Evolutionary conservation across 139 green algal species (phyloP), one percentile per base, ranked within the genome.

Genomic region (Coelastrella sp.): DNA sequence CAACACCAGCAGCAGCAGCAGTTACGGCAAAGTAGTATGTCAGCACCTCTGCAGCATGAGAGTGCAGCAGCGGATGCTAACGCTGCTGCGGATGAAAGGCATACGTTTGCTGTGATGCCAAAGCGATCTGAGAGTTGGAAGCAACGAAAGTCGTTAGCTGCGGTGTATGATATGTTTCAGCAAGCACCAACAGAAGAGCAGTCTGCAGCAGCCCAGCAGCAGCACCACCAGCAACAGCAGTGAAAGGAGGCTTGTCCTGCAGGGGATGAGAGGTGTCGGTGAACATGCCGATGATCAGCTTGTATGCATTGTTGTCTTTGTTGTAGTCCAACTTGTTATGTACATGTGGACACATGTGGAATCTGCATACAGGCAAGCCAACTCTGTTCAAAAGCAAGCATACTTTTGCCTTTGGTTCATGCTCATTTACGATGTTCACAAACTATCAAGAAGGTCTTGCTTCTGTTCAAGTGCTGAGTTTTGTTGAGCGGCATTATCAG

Each of bases 1-100:
- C 75, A 71, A 32, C 86, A 83, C 14, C 74, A 77, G 74, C 86
- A 90, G 54, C 75, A 73, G 47, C 58, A 64, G 74, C 74, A 85
- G 17, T 57, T 56, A 60, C 59, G 75, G 14, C 75, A 85, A 57
- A 59, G 74, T 2, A 47, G 57, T 3, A 73, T 56, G 10, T 77
- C 84, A 83, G 84, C 73, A 57, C 56, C 71, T 61, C 23, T 65
- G 82, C 82, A 65, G 82, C 64, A 57, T 73, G 61, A 61, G 11
- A 73, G 56, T 11, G 59, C 66, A 56, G 59, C 66, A 23, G 66
- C 83, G 65, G 65, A 66, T 66, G 54, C 11, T 79, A 7, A 7
- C 3, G 17, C 11, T 4, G 23, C 16, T 13, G 23, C 19, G n/a
- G 58, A 59, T n/a, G 71, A 82, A 61, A 16, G 22, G 65, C 11